Evolutionary conservation across 148 eudicot genomes (phyloP).

Genomic region (Polygonum maritimum): DNA sequence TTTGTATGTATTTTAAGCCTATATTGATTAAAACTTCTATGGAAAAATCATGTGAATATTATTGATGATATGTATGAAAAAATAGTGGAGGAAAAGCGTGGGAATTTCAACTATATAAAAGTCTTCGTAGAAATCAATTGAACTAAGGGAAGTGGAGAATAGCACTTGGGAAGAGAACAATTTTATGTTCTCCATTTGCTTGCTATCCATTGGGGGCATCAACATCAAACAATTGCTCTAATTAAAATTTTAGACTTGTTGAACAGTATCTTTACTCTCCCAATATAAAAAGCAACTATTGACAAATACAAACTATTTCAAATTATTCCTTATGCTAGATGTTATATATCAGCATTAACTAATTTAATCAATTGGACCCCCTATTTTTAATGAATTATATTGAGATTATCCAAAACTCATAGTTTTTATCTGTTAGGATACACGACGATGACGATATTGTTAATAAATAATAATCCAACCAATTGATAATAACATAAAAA

Average conservation of each 20-base stretch:
- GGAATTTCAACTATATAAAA: not conserved
- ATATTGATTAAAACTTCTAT: not conserved
- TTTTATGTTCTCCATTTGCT: constrained; percentile 3
- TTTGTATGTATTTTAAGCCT: not conserved
- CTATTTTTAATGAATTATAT: too few species aligned
- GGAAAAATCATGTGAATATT: not conserved
- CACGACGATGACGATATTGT: too few species aligned
- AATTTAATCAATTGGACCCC: too few species aligned
- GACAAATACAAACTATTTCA: not conserved
- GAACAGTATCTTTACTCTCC: not conserved
- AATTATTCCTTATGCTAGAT: not conserved
- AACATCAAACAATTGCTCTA: not conserved
- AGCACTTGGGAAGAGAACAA: not conserved
- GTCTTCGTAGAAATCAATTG: not conserved
- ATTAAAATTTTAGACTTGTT: not conserved
- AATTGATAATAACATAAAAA: too few species aligned
- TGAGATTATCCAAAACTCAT: too few species aligned
- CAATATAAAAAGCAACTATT: not conserved
- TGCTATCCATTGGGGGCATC: constrained; percentile 7
- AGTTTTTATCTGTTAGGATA: too few species aligned
- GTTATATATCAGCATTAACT: too few species aligned
- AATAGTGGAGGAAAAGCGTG: constrained; percentile 5
- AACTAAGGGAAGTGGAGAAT: not conserved
- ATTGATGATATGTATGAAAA: not conserved
- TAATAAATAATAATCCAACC: too few species aligned